phyloP scores from a whole-genome alignment of 2,329 filamentous ascomycete species.

The Neonectria coccinea region DNA sequence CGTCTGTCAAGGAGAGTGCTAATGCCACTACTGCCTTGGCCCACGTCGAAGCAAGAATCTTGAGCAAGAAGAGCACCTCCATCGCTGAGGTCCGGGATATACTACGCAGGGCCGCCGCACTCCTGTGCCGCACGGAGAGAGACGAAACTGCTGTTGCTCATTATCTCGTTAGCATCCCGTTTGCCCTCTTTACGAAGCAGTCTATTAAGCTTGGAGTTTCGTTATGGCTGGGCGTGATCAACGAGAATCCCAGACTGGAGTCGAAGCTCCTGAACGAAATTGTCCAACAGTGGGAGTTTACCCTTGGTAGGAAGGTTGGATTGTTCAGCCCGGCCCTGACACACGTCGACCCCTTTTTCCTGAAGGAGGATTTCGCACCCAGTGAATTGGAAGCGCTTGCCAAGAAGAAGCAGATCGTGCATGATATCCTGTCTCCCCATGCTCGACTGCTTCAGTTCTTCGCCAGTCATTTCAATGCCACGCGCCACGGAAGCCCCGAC shows the following conservation, averaged over 20 bases:
- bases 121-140: constrained; percentile 82
- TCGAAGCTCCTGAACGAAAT: constrained; percentile 88
- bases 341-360: constrained; percentile 88
- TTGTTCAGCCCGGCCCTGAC: constrained; percentile 81
- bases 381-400: constrained; percentile 82
- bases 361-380: constrained; percentile 92
- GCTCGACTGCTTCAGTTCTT: constrained; percentile 88
- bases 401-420: constrained; percentile 81
- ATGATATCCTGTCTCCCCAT: constrained; percentile 88
- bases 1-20: constrained; percentile 64
- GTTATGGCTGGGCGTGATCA: constrained; percentile 95
- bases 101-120: constrained; percentile 83
- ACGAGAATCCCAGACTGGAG: constrained; percentile 92
- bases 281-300: constrained; percentile 89
- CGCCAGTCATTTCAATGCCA: constrained; percentile 93
- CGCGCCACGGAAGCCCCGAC: constrained; percentile 84
- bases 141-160: constrained; percentile 85
- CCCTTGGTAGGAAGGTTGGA: constrained; percentile 80
- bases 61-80: constrained; percentile 75
- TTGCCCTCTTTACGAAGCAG: constrained; percentile 91
- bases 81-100: constrained; percentile 83
- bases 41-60: constrained; percentile 78
- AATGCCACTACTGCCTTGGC: constrained; percentile 75
- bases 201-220: constrained; percentile 96
- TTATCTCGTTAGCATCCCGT: constrained; percentile 92